Percentiles rank a stretch among this genome's conserved stretches.
phyloP scores from a whole-genome alignment of 2,329 filamentous ascomycete genomes.

The Trichoderma hamatum region DNA sequence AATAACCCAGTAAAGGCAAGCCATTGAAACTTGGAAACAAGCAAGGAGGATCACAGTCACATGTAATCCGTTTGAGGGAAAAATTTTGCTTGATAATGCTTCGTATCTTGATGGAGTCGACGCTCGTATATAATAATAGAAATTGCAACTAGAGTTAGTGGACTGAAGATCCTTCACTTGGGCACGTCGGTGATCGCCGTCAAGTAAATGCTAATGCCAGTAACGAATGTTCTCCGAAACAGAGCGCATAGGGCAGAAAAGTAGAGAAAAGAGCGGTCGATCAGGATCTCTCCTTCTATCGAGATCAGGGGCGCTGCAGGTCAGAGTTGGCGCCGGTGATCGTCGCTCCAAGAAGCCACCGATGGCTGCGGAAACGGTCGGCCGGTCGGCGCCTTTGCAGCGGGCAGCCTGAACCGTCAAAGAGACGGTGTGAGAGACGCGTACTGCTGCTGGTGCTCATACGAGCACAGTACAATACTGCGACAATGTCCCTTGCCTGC shows the following conservation, averaged over 20 bases:
- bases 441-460: neutral
- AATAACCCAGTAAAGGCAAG: neutral
- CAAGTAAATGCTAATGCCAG: neutral
- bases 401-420: neutral
- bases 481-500: slow-evolving; percentile 8
- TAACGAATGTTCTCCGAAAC: neutral
- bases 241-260: neutral
- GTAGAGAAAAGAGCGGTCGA: slow-evolving; percentile 14
- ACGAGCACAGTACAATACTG: neutral
- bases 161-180: slow-evolving; percentile 5
- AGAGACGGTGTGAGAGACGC: slow-evolving; percentile 15
- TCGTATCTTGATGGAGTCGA: neutral
- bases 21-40: neutral
- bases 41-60: neutral
- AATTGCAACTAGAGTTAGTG: neutral
- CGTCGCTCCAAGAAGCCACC: slow-evolving; percentile 3
- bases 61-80: neutral
- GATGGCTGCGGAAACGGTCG: slow-evolving; percentile 7
- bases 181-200: slow-evolving; percentile 11
- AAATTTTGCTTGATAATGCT: neutral
- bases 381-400: neutral
- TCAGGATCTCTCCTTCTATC: slow-evolving; percentile 22
- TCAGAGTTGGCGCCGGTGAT: slow-evolving; percentile 9
- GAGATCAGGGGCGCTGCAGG: slow-evolving; percentile 23
- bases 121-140: slow-evolving; percentile 12